These are phyloP conservation scores for Vitis vinifera DNA, from an alignment of 164 flowering plant genomes.

Conservation along the genomic window DNA sequence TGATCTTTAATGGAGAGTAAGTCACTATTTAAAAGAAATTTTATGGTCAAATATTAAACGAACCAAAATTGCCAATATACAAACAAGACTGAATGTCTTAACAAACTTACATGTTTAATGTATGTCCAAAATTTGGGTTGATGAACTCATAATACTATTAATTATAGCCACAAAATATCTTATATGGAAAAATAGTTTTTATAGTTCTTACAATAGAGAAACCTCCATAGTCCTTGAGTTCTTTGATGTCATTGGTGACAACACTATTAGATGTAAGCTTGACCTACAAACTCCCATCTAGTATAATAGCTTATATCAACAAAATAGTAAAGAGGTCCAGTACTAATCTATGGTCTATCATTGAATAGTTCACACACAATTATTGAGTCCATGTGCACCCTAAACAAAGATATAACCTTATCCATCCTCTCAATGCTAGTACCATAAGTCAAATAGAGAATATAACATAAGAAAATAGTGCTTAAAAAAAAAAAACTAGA, in stretches of 20 bases:
- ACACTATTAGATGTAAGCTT: slow-evolving; percentile 85
- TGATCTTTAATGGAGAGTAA: too few species aligned
- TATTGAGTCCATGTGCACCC: not conserved
- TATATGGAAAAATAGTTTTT: too few species aligned
- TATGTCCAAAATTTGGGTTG: too few species aligned
- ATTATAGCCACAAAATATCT: not conserved
- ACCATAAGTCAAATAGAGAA: too few species aligned
- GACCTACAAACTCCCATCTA: slow-evolving; percentile 46
- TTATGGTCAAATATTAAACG: too few species aligned
- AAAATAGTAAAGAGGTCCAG: not conserved
- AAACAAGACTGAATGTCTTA: too few species aligned
- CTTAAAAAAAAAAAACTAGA: too few species aligned
- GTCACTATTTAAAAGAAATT: too few species aligned
- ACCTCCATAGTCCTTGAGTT: slow-evolving; percentile 94
- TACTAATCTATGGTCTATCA: not conserved
- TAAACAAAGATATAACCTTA: not conserved
- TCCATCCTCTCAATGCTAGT: too few species aligned
- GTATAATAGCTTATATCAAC: not conserved
- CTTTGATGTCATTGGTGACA: slow-evolving; percentile 75
- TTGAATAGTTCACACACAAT: not conserved
- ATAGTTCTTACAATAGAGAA: slow-evolving; percentile 77
- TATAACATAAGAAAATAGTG: too few species aligned
- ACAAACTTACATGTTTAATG: not conserved
- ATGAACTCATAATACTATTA: too few species aligned
- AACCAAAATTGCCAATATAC: too few species aligned